A percentile compares a stretch with the other conserved stretches of the same genome.
Conservation (phyloP, 139 green algal species). For the Chlorella ohadii region DNA sequence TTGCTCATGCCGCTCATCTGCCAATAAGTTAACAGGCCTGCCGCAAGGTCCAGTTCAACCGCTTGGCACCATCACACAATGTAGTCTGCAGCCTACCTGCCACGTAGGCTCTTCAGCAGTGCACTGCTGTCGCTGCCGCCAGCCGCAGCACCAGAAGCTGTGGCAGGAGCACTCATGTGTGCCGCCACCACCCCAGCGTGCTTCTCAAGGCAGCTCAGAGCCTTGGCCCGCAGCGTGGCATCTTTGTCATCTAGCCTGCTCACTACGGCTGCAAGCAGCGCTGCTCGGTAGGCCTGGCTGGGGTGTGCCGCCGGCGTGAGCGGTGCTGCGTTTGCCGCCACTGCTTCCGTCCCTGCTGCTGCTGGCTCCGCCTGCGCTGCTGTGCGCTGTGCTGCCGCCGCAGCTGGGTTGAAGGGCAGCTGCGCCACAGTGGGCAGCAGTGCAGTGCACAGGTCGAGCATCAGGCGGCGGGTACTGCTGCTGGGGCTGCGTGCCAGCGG, state of each 20-base stretch:
- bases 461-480: slow-evolving; percentile 5
- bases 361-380: not conserved
- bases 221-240: slow-evolving; percentile 18
- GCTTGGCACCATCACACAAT: too few relatives aligned
- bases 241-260: slow-evolving; percentile 3
- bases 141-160: not conserved
- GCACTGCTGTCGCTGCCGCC: not conserved
- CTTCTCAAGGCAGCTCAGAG: not conserved
- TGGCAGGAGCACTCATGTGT: not conserved
- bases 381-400: too few relatives aligned
- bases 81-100: not conserved
- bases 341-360: not conserved
- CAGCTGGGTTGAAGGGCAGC: not conserved
- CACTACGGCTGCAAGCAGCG: not conserved
- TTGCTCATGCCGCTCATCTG: too few relatives aligned
- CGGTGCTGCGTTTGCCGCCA: not conserved
- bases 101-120: not conserved
- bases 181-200: not conserved
- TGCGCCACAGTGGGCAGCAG: not conserved
- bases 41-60: too few relatives aligned
- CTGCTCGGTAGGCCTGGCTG: not conserved
- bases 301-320: not conserved
- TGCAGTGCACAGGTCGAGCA: not conserved
- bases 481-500: not conserved
- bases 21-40: too few relatives aligned